A percentile compares a stretch with the other conserved stretches of the same genome.
Evolutionary conservation across 2,329 filamentous ascomycete genomes (phyloP).

Genomic region (Hymenoscyphus salicellus): DNA sequence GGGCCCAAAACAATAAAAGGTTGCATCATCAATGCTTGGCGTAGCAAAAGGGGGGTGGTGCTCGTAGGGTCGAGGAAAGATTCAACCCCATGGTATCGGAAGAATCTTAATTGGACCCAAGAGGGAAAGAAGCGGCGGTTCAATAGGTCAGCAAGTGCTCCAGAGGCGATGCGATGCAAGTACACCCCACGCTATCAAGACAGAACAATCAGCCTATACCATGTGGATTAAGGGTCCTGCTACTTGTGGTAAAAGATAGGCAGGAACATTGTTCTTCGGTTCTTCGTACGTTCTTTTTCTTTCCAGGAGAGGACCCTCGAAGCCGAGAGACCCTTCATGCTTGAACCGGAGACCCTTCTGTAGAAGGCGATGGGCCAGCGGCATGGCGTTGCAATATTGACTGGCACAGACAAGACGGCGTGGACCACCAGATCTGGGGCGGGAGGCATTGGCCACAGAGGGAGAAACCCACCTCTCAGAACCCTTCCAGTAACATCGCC

Average conservation of each 20-base stretch:
- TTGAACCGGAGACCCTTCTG: not conserved
- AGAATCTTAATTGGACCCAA: not conserved
- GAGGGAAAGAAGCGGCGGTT: not conserved
- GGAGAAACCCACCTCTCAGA: not conserved
- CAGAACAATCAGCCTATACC: not conserved
- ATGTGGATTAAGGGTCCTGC: not conserved
- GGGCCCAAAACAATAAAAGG: no score
- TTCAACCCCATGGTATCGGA: not conserved
- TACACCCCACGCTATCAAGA: not conserved
- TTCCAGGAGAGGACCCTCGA: slow-evolving; percentile 1
- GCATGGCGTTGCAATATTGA: not conserved
- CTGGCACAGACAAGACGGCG: not conserved
- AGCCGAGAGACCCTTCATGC: not conserved
- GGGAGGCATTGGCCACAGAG: not conserved
- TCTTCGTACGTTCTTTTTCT: slow-evolving; percentile 3
- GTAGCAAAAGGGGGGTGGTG: no score
- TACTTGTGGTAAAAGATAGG: slow-evolving; percentile 4
- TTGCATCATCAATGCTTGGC: no score
- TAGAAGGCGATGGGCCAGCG: not conserved
- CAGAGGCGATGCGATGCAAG: not conserved
- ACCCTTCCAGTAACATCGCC: slow-evolving; percentile 1
- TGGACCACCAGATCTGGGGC: not conserved
- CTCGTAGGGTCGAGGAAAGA: not conserved
- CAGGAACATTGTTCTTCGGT: slow-evolving; percentile 5
- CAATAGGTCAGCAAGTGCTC: not conserved